A percentile compares a stretch with the other conserved stretches of the same genome.
Conservation (phyloP, 441 rosid species). For the Aleurites moluccanus region DNA sequence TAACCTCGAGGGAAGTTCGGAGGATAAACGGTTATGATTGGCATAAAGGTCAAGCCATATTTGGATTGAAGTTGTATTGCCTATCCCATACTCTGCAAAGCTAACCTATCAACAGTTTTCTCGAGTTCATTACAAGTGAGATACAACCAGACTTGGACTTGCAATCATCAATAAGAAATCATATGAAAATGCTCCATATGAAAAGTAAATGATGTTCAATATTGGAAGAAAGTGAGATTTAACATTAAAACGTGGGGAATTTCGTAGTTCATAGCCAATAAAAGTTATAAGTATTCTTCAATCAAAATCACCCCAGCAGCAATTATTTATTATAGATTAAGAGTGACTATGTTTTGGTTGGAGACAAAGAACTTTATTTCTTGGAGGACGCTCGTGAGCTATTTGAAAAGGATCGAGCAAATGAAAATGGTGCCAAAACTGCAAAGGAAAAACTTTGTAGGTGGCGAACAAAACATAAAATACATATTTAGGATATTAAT, state of each 20-base stretch:
- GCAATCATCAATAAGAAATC: background rate
- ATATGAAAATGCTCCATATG: background rate
- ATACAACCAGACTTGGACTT: no score
- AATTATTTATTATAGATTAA: no score
- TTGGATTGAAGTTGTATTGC: background rate
- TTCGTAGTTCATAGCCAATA: background rate
- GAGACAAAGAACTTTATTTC: no score
- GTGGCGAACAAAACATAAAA: no score
- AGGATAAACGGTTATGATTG: background rate
- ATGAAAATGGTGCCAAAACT: no score
- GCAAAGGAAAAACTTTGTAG: no score
- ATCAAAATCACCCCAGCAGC: background rate
- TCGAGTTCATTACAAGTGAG: no score
- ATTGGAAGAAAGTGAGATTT: background rate
- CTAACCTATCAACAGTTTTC: no score
- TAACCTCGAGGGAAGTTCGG: background rate
- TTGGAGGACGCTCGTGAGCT: no score
- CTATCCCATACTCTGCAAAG: background rate
- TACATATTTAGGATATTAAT: no score
- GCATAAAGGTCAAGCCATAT: background rate
- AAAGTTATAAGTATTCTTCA: background rate
- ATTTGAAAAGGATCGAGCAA: no score
- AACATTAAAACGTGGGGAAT: background rate
- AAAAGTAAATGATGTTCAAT: constrained; percentile 5
- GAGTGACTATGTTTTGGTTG: no score